These are phyloP conservation scores for Mucor sp. DNA, from an alignment of 371 early-diverging fungal species.

Conservation along the genomic window DNA sequence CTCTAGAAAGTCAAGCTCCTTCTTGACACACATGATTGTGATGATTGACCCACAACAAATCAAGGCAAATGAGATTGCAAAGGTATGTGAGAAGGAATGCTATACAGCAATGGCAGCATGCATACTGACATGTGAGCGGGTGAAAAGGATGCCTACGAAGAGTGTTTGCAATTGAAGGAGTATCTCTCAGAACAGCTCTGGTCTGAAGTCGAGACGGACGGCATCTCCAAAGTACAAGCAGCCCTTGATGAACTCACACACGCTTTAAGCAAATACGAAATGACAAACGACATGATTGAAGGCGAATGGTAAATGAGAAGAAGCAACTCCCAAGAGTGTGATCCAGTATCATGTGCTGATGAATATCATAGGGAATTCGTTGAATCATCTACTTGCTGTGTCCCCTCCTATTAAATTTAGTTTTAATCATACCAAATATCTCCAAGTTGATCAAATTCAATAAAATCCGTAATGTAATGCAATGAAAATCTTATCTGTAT, in stretches of 20 bases:
- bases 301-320: slow-evolving; percentile 20
- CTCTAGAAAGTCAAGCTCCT: slow-evolving; percentile 31
- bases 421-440: slow-evolving; percentile 2
- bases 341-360: not conserved
- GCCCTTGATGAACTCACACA: slow-evolving; percentile 35
- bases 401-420: slow-evolving; percentile 6
- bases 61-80: slow-evolving; percentile 39
- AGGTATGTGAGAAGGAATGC: slow-evolving; percentile 17
- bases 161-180: slow-evolving; percentile 39
- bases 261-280: slow-evolving; percentile 35
- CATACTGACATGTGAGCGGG: not conserved
- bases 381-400: slow-evolving; percentile 15
- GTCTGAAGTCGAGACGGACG: slow-evolving; percentile 40
- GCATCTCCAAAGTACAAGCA: slow-evolving; percentile 28
- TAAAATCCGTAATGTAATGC: too few relatives aligned
- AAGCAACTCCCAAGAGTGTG: not conserved
- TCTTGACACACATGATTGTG: slow-evolving; percentile 32
- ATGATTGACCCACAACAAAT: slow-evolving; percentile 41
- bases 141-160: slow-evolving; percentile 38
- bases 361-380: slow-evolving; percentile 9
- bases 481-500: too few relatives aligned
- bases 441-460: not conserved
- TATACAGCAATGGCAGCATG: not conserved
- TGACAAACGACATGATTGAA: slow-evolving; percentile 28
- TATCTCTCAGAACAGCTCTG: slow-evolving; percentile 48